Evolutionary conservation across 2,329 filamentous ascomycete genomes (phyloP).

Genomic region (Colletotrichum endophyticum): DNA sequence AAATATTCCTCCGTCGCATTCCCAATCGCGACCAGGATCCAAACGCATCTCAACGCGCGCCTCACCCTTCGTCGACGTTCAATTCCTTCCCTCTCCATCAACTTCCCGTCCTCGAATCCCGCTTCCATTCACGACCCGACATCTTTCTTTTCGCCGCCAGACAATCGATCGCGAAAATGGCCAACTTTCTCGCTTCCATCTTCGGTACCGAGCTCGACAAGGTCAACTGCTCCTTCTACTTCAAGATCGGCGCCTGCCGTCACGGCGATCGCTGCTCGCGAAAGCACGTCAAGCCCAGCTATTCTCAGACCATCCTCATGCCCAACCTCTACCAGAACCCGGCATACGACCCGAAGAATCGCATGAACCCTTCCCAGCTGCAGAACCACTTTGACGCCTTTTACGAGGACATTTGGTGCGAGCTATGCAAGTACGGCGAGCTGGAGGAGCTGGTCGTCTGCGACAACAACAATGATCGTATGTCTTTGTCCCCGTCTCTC

Average conservation of each 20-base stretch:
- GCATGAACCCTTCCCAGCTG: slow-evolving; percentile 94
- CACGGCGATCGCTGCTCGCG: slow-evolving; percentile 98
- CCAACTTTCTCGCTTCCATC: slow-evolving; percentile 98
- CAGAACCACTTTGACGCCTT: slow-evolving; percentile 99
- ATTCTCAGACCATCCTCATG: slow-evolving; percentile 96
- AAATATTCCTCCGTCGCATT: slow-evolving; percentile 14
- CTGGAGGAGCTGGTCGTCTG: slow-evolving; percentile 97
- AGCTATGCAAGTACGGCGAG: slow-evolving; percentile 98
- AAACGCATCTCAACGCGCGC: neutral
- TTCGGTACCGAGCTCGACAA: slow-evolving; percentile 99
- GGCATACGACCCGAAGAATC: slow-evolving; percentile 93
- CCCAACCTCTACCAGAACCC: slow-evolving; percentile 99
- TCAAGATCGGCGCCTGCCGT: slow-evolving; percentile 96
- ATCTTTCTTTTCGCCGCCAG: neutral
- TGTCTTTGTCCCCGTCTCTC: slow-evolving; percentile 35
- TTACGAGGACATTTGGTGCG: slow-evolving; percentile 99
- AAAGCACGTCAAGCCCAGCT: slow-evolving; percentile 99
- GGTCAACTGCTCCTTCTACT: slow-evolving; percentile 99
- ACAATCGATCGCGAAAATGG: slow-evolving; percentile 62
- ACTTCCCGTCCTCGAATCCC: neutral
- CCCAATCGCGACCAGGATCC: neutral
- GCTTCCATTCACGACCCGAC: neutral
- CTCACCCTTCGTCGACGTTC: neutral
- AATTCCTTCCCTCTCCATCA: neutral
- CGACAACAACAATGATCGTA: slow-evolving; percentile 98